Evolutionary conservation across 2,329 filamentous ascomycete genomes (phyloP).

Genomic region (Lachnellula suecica): DNA sequence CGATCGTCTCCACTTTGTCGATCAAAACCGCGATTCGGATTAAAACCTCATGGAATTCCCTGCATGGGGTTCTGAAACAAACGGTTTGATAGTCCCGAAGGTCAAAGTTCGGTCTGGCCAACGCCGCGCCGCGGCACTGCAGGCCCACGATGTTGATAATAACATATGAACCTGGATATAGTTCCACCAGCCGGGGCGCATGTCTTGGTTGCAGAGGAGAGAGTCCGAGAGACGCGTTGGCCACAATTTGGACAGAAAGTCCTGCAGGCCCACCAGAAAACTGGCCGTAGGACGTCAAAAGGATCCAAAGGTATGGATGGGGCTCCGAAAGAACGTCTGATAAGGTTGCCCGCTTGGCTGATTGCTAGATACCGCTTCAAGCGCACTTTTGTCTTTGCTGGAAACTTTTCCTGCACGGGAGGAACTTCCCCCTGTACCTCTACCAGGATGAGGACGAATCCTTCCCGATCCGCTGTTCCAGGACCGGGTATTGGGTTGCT

Average conservation of each 20-base stretch:
- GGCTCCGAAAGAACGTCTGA: not conserved
- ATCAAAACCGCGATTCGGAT: conserved; percentile 11
- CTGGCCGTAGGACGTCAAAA: too few species aligned
- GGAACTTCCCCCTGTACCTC: not conserved
- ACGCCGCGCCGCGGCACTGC: not conserved
- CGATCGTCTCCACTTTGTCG: conserved; percentile 14
- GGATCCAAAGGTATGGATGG: not conserved
- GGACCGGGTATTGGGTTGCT: not conserved
- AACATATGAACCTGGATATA: too few species aligned
- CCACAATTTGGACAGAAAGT: too few species aligned
- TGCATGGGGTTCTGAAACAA: conserved; percentile 13
- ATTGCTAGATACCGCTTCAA: not conserved
- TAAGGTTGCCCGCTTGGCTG: not conserved
- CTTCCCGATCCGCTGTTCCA: conserved; percentile 1
- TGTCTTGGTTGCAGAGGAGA: too few species aligned
- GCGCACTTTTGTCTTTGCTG: not conserved
- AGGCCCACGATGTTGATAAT: too few species aligned
- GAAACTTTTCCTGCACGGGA: not conserved
- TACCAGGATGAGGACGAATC: not conserved
- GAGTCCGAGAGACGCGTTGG: too few species aligned
- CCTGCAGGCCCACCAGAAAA: too few species aligned
- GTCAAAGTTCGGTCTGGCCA: not conserved
- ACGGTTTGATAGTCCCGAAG: conserved; percentile 7
- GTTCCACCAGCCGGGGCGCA: too few species aligned
- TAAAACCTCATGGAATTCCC: conserved; percentile 4